Evolutionary conservation across 306 rosid genomes (phyloP), one percentile per base, ranked within the genome.

Genomic region (Quillaja saponaria): DNA sequence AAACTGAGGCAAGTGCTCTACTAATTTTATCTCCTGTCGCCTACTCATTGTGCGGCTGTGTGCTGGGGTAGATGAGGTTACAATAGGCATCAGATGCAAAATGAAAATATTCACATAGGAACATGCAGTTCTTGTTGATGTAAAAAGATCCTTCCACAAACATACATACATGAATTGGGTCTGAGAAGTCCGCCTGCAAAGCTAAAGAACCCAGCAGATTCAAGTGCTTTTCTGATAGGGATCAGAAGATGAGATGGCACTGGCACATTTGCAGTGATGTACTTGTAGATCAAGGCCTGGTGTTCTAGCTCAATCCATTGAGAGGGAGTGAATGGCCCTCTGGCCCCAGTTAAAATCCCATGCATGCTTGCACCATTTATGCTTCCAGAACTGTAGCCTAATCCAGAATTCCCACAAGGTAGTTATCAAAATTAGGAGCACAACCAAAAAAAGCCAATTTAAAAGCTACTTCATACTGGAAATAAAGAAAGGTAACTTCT

Each of bases 221-320:
- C 91, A 45, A 89, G 78, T 12, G 97, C 96, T 66, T 81, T 94
- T 66, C 73, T 81, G 45, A 89, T 85, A 8, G 99, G 99, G 28
- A 85, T 60, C 40, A 94, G 96, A 34, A 89, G 81, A 84, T 85
- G 80, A 58, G 89, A 73, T 12, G 99, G 99, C 1, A 94, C 84
- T 20, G 94, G 81, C 13, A 87, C 80, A 48, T 86, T 85, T 52
- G 96, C 86, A 49, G 89, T 79, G 2, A 94, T 85, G 72, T 85
- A 89, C 71, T 94, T 94, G 82, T 86, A 94, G 87, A 94, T 94
- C 86, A 89, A 72, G 17, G 99, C 97, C 35, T 94, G 99, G 41
- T 94, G 99, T 57, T 94, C 96, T 1, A 94, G 63, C 74, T 94
- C 99, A 91, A 94, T 81, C 99, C 99, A 89, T 55, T 94, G 99